Base-by-base conservation (phyloP, 2,329 filamentous ascomycete genomes). In the Colletotrichum orbiculare region DNA sequence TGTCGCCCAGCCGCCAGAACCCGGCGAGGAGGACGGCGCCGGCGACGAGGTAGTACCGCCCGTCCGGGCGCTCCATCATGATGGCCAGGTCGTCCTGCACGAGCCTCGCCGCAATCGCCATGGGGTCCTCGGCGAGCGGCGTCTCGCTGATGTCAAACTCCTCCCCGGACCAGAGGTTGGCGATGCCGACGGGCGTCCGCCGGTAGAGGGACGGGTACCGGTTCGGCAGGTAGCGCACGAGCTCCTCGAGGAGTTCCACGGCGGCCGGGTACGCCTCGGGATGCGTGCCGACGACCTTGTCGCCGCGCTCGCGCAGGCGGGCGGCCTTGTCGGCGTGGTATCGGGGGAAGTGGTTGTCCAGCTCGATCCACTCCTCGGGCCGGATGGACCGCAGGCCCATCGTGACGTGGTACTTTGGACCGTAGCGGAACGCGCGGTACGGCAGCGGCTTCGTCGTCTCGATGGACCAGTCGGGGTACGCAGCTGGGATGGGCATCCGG, bases 1-100 rank as follows among this genome's bases (percentile, higher is more conserved):
- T 96, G 73, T 96, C 92, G 60, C 87, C 82, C 1, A 96, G 81
- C 3, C 91, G 86, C 93, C 93, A 96, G 82, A 96, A 96, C 0
- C 93, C 93, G 0, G 93, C 85, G 0, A 96, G 83, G 3, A 96
- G 82, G 62, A 96, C 89, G 0, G 90, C 85, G 0, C 92, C 93
- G 0, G 91, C 91, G 1, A 94, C 85, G 0, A 96, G 85, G 74
- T 94, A 93, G 79, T 95, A 95, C 74, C 94, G 87, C 0, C 92
- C 91, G 72, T 96, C 92, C 0, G 82, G 75, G 17, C 82, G 83
- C 76, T 96, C 92, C 70, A 95, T 83, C 92, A 96, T 95, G 60
- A 96, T 86, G 0, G 92, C 92, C 0, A 96, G 78, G 74, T 96
- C 93, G 72, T 96, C 93, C 76, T 96, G 93, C 3, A 92, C 80